Conservation (phyloP, 257 asterid genomes). For the Ilex aquifolium region DNA sequence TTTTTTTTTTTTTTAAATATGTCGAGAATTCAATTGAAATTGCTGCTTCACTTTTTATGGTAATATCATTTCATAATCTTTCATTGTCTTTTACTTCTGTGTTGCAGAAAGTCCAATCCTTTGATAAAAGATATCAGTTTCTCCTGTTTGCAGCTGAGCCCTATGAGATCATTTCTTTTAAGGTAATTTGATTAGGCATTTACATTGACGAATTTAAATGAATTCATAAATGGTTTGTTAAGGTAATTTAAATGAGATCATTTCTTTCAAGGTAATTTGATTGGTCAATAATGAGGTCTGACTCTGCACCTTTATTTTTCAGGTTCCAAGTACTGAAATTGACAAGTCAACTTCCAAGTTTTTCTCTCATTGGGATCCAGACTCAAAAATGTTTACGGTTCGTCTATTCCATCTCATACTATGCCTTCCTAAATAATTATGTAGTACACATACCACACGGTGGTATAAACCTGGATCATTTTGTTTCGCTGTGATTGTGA, state of each 20-base stretch:
- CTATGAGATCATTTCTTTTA: slow-evolving; percentile 82
- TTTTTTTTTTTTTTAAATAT: background rate
- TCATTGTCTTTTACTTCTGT: slow-evolving; percentile 4
- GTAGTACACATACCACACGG: background rate
- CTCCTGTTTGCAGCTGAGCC: slow-evolving; percentile 97
- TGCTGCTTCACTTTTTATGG: background rate
- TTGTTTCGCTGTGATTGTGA: too few relatives aligned
- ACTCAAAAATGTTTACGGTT: slow-evolving; percentile 96
- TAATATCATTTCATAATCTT: background rate
- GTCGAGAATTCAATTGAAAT: background rate
- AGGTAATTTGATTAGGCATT: slow-evolving; percentile 39
- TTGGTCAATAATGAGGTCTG: background rate
- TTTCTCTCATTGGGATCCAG: slow-evolving; percentile 99
- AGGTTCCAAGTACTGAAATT: slow-evolving; percentile 95
- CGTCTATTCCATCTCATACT: slow-evolving; percentile 9
- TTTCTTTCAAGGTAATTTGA: slow-evolving; percentile 68
- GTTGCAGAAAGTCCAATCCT: slow-evolving; percentile 71
- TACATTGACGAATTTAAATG: slow-evolving; percentile 1
- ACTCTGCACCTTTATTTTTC: slow-evolving; percentile 4
- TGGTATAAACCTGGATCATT: too few relatives aligned
- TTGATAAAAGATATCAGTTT: slow-evolving; percentile 81
- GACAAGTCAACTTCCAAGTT: slow-evolving; percentile 97
- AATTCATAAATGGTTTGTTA: slow-evolving; percentile 2
- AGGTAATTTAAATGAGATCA: slow-evolving; percentile 68
- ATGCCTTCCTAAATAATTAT: background rate